These are phyloP conservation scores for Carex cristatella DNA, from an alignment of 176 grass and related monocot species.

Conservation along the genomic window DNA sequence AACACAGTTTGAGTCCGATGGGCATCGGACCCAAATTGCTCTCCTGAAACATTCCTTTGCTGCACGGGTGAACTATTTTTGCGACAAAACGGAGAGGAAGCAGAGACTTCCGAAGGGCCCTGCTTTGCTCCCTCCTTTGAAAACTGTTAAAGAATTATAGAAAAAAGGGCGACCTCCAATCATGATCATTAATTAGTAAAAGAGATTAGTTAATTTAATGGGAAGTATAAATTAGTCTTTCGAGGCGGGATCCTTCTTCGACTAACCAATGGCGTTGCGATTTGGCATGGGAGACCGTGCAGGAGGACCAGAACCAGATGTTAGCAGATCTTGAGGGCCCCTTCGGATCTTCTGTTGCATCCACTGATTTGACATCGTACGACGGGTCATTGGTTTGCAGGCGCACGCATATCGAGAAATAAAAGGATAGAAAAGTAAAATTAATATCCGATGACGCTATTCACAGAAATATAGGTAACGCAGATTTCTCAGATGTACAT, in stretches of 20 bases:
- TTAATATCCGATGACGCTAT: too few species aligned
- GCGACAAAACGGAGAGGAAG: constrained; percentile 5
- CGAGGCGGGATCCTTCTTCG: constrained; percentile 27
- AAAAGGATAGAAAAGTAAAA: too few species aligned
- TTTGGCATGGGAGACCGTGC: constrained; percentile 18
- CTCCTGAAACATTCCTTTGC: too few species aligned
- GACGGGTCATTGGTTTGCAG: background rate
- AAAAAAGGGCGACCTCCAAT: constrained; percentile 20
- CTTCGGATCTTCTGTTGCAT: background rate
- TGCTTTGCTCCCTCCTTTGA: background rate
- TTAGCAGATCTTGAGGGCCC: background rate
- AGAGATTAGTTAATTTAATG: constrained; percentile 14
- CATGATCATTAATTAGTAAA: constrained; percentile 11
- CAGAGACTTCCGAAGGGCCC: background rate
- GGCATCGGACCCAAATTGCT: too few species aligned
- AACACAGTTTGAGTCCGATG: too few species aligned
- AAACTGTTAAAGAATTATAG: background rate
- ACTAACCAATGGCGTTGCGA: constrained; percentile 1
- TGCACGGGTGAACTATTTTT: background rate
- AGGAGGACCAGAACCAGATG: background rate
- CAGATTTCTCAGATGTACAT: too few species aligned
- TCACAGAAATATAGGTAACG: too few species aligned
- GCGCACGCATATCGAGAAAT: background rate
- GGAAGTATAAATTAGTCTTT: background rate
- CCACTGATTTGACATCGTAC: background rate